These are phyloP conservation scores for Pichia insulana DNA, from an alignment of 805 yeast genomes.

Conservation along the genomic window DNA sequence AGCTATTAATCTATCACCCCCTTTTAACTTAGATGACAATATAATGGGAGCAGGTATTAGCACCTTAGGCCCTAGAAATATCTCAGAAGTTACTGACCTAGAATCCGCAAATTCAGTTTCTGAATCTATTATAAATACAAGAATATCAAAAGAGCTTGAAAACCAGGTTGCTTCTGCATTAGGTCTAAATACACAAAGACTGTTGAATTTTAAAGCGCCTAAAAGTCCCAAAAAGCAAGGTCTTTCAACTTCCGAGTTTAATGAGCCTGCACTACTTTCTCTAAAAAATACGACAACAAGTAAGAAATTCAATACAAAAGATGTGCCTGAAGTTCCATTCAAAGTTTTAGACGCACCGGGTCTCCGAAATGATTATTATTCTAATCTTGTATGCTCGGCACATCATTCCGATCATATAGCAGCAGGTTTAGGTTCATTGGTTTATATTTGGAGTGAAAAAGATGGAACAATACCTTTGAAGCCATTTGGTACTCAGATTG, in stretches of 20 bases:
- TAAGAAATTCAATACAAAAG: no score
- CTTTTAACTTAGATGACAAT: no score
- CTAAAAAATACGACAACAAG: no score
- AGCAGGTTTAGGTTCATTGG: conserved; percentile 55
- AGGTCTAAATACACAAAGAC: conserved; percentile 36
- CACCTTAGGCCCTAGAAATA: no score
- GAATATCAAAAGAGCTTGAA: conserved; percentile 19
- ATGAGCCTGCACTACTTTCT: no score
- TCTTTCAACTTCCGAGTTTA: background rate
- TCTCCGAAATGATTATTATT: conserved; percentile 67
- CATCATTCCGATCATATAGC: conserved; percentile 39
- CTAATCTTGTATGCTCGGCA: conserved; percentile 72
- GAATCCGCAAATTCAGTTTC: background rate
- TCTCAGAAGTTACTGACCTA: no score
- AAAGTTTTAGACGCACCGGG: conserved; percentile 62
- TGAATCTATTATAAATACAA: background rate
- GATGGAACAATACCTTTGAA: conserved; percentile 39
- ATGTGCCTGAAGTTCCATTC: conserved; percentile 33
- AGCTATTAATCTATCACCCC: no score
- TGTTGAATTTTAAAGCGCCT: conserved; percentile 29
- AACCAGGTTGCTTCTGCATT: conserved; percentile 42
- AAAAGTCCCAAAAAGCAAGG: conserved; percentile 11
- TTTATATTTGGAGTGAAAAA: conserved; percentile 54
- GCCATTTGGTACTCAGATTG: conserved; percentile 31
- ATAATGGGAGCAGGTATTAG: no score